These are phyloP conservation scores for Achaetomium macrosporum DNA, from an alignment of 2,329 filamentous ascomycete genomes.

Conservation along the genomic window DNA sequence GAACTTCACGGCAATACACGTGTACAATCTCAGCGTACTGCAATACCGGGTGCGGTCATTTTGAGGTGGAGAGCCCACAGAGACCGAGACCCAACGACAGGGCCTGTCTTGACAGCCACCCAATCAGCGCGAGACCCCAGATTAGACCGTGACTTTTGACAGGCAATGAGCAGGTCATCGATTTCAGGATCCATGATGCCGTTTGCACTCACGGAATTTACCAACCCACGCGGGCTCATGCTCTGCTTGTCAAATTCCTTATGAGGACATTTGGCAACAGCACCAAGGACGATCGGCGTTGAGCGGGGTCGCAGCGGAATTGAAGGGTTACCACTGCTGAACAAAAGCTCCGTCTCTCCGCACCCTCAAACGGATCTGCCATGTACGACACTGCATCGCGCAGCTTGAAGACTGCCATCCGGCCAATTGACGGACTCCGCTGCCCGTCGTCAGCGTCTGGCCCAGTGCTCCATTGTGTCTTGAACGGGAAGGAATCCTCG, in stretches of 20 bases:
- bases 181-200: conserved; percentile 2
- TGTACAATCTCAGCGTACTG: conserved; percentile 6
- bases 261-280: not conserved
- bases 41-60: conserved; percentile 13
- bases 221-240: conserved; percentile 8
- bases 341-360: conserved; percentile 7
- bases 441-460: not conserved
- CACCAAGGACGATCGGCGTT: conserved; percentile 2
- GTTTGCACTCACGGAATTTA: not conserved
- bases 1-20: not conserved
- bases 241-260: conserved; percentile 5
- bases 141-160: conserved; percentile 14
- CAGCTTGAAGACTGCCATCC: not conserved
- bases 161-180: conserved; percentile 11
- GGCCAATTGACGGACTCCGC: conserved; percentile 6
- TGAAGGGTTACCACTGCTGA: conserved; percentile 1
- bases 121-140: conserved; percentile 13
- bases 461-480: not conserved
- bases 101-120: conserved; percentile 13
- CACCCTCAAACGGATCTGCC: not conserved
- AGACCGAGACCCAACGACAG: conserved; percentile 4
- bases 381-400: not conserved
- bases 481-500: conserved; percentile 8
- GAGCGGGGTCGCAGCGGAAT: conserved; percentile 1
- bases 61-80: conserved; percentile 13